Evolutionary conservation across 2,329 filamentous ascomycete species (phyloP), one percentile per base, ranked within the genome.

Genomic region (Epichloe typhina): DNA sequence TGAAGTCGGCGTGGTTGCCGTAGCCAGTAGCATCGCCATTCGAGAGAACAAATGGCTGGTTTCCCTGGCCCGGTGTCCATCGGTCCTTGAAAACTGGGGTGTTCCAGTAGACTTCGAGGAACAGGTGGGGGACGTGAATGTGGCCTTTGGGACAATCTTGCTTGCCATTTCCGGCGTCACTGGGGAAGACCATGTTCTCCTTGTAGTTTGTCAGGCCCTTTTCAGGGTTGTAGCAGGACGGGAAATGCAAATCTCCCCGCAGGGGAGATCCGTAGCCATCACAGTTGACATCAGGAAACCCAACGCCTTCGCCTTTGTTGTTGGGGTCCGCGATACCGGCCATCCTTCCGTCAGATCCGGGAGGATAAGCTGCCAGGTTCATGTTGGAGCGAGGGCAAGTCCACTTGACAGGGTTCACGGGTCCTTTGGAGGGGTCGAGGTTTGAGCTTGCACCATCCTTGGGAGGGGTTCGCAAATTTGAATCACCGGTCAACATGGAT

Each of bases 281-380:
- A 62, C 86, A 89, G 60, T 82, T 76, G 62, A 77, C 73, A 61
- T 82, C 74, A 31, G 86, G 86, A 63, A 93, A 84, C n/a, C 79
- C 80, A 17, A 74, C 70, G 54, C 80, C 80, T 43, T 75, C 69
- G 46, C 76, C 77, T 57, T 72, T 56, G 67, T 81, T 78, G 59
- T 63, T 59, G 36, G 74, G 68, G 57, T 80, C 75, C 44, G 71
- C 69, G 46, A 82, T 76, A 53, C 80, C 80, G 43, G 74, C 73
- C 57, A 58, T 68, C 50, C 67, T 66, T 49, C 80, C 80, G 58
- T 82, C 72, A 0, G 79, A 82, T 58, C 66, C 63, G 19, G 59
- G 58, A 8, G 76, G 76, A 66, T 77, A 83, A 36, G 75, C 73
- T 12, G 77, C 72, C 2, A 69, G 63, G 53, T 70, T 57, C 58